These are phyloP conservation scores for Pisolithus sp. DNA, from an alignment of 768 basidiomycete species.

Conservation along the genomic window DNA sequence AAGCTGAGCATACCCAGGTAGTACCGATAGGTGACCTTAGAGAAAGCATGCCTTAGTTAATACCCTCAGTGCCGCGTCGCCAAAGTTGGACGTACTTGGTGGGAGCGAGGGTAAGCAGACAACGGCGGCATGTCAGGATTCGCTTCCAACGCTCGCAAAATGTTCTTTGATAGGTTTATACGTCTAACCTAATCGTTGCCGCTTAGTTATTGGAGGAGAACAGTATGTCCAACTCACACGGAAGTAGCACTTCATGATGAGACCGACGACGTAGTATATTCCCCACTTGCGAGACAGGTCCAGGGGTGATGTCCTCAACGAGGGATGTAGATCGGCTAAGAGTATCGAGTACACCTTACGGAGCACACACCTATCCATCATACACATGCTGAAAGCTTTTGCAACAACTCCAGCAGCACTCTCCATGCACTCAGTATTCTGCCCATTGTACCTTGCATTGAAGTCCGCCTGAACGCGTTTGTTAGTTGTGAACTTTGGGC, in stretches of 20 bases:
- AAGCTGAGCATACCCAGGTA: constrained; percentile 94
- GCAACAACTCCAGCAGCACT: constrained; percentile 82
- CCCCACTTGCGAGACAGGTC: constrained; percentile 83
- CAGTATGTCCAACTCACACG: constrained; percentile 45
- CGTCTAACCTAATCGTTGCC: constrained; percentile 61
- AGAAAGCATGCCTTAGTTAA: constrained; percentile 8
- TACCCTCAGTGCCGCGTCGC: not conserved
- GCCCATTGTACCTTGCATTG: constrained; percentile 48
- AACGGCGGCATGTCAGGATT: constrained; percentile 82
- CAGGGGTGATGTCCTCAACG: constrained; percentile 54
- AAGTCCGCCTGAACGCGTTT: constrained; percentile 46
- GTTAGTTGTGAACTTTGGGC: not conserved
- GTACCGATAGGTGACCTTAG: constrained; percentile 87
- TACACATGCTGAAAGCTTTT: constrained; percentile 84
- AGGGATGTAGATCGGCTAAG: not conserved
- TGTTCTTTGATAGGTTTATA: constrained; percentile 87
- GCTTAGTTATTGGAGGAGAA: constrained; percentile 1
- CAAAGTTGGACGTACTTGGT: constrained; percentile 53
- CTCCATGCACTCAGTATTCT: constrained; percentile 69
- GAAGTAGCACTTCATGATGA: constrained; percentile 94
- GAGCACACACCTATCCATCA: constrained; percentile 64
- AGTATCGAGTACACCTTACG: not conserved
- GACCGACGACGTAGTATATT: constrained; percentile 84
- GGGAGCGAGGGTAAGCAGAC: constrained; percentile 68
- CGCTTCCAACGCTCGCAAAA: constrained; percentile 81